phyloP scores from a whole-genome alignment of 345 rosid genomes.

The Capsella bursapastoris region DNA sequence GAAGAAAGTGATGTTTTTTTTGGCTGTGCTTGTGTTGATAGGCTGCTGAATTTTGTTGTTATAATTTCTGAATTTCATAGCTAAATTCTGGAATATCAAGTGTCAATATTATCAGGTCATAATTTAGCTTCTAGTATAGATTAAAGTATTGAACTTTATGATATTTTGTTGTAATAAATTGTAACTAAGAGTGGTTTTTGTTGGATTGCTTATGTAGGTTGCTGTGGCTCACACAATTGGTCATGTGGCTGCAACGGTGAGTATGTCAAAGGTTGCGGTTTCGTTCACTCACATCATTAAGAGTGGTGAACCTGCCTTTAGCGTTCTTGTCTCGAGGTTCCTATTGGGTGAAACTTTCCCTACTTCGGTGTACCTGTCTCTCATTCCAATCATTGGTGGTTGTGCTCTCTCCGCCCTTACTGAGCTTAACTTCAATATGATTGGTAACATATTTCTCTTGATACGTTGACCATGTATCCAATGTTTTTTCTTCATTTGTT shows the following conservation, averaged over 20 bases:
- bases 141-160: not conserved
- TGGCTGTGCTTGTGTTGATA: constrained; percentile 29
- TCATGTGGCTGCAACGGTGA: constrained; percentile 99
- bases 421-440: constrained; percentile 99
- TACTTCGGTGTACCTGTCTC: constrained; percentile 76
- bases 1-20: constrained; percentile 42
- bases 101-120: too few species aligned
- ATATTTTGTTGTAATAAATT: constrained; percentile 24
- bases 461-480: not conserved
- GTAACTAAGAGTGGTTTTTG: not conserved
- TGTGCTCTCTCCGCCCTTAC: constrained; percentile 97
- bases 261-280: constrained; percentile 99
- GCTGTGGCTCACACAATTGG: constrained; percentile 99
- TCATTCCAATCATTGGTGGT: constrained; percentile 96
- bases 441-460: not conserved
- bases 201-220: constrained; percentile 55
- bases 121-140: constrained; percentile 7
- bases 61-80: not conserved
- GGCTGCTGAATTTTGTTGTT: constrained; percentile 17
- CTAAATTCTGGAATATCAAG: constrained; percentile 9
- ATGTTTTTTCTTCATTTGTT: too few species aligned
- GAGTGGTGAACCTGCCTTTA: constrained; percentile 99
- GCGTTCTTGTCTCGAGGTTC: constrained; percentile 89
- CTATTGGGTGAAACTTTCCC: constrained; percentile 92
- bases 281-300: constrained; percentile 98